phyloP scores from a whole-genome alignment of 257 asterid species.

The Solanum dulcamara region DNA sequence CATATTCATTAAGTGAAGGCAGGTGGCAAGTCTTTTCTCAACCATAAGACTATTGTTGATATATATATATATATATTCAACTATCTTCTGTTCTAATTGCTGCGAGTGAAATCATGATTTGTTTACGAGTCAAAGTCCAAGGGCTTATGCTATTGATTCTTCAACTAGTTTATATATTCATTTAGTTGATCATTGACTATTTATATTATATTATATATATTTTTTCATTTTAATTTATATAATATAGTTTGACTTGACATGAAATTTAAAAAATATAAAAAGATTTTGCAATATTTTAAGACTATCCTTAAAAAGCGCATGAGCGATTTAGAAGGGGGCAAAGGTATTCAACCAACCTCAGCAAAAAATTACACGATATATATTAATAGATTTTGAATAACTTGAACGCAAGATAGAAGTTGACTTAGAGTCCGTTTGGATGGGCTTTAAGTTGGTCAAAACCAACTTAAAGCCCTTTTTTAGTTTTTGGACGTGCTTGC shows the following conservation, averaged over 20 bases:
- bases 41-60: neutral
- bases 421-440: too few relatives aligned
- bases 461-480: too few relatives aligned
- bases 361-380: accelerated
- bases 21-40: neutral
- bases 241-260: neutral
- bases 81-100: neutral
- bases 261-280: neutral
- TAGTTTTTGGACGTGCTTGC: too few relatives aligned
- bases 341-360: neutral
- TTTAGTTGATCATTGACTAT: neutral
- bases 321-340: accelerated
- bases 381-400: neutral
- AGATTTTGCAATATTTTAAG: neutral
- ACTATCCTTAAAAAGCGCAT: neutral
- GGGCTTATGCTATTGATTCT: neutral
- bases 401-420: too few relatives aligned
- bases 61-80: too few relatives aligned
- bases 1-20: neutral
- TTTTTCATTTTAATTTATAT: neutral
- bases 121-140: neutral
- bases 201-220: neutral
- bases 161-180: neutral
- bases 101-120: neutral
- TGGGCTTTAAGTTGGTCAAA: too few relatives aligned